Conservation (phyloP, 768 basidiomycete genomes). For the Coprinopsis strossmayeri region DNA sequence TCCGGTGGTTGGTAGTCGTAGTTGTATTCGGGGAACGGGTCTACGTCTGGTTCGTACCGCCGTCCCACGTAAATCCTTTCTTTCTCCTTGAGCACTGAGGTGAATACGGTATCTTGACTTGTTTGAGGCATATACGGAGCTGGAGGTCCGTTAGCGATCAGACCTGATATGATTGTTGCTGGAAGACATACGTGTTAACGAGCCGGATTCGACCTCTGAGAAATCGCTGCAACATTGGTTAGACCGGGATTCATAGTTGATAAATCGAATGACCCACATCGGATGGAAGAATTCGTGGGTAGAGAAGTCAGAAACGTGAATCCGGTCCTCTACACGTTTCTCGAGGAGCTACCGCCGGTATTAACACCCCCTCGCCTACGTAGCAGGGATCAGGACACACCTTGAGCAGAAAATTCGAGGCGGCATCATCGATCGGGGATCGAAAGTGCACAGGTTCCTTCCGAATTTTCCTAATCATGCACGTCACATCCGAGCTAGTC, state of each 20-base stretch:
- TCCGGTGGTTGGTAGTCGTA: conserved; percentile 2
- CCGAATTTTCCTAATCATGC: conserved; percentile 4
- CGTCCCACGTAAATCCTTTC: conserved; percentile 9
- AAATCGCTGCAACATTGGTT: conserved; percentile 3
- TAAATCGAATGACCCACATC: conserved; percentile 4
- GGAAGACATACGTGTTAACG: conserved; percentile 6
- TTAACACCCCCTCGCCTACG: background rate
- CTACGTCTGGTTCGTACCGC: background rate
- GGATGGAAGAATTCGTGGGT: conserved; percentile 8
- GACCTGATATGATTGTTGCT: no score
- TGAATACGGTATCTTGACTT: background rate
- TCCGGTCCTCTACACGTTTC: conserved; percentile 6
- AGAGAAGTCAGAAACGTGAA: background rate
- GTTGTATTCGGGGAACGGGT: conserved; percentile 11
- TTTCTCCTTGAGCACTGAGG: background rate
- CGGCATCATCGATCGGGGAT: background rate
- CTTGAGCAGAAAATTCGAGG: conserved; percentile 1
- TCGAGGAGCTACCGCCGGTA: conserved; percentile 1
- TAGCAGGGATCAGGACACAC: background rate
- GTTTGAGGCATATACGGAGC: conserved; percentile 4
- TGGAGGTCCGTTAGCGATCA: background rate
- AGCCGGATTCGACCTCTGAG: conserved; percentile 1
- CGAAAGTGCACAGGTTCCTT: conserved; percentile 4
- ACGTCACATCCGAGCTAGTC: background rate
- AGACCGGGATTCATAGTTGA: background rate